Conservation (phyloP, 257 asterid genomes). For the Misopates orontium region DNA sequence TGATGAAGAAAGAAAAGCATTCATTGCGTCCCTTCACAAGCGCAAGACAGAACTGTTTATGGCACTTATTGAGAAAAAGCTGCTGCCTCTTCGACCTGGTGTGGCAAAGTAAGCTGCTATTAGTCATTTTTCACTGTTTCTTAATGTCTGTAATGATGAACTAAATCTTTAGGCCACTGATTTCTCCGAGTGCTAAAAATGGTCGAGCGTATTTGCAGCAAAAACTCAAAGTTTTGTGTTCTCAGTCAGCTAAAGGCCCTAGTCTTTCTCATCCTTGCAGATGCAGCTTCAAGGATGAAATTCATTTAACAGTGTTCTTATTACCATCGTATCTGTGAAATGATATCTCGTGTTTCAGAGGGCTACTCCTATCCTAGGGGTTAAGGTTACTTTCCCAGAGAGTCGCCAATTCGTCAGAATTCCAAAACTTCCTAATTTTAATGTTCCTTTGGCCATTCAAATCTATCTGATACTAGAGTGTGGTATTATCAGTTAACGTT, state of each 20-base stretch:
- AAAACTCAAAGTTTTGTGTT: neutral
- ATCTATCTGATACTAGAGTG: neutral
- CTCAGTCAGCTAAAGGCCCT: neutral
- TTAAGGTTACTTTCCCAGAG: neutral
- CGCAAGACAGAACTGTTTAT: conserved; percentile 84
- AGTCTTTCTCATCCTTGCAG: neutral
- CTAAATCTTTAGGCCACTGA: no score
- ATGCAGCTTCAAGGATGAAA: no score
- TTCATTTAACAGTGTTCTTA: neutral
- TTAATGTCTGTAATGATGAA: neutral
- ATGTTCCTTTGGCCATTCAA: neutral
- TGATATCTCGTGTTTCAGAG: neutral
- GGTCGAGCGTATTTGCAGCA: neutral
- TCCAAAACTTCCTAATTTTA: neutral
- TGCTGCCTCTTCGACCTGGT: conserved; percentile 96
- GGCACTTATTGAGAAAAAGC: conserved; percentile 86
- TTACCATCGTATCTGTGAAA: neutral
- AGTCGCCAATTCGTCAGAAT: no score
- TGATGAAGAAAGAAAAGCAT: conserved; percentile 75
- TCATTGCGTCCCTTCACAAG: conserved; percentile 88
- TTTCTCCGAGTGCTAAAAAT: no score
- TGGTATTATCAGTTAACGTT: neutral
- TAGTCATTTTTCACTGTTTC: neutral
- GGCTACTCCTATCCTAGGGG: neutral
- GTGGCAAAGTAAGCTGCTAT: conserved; percentile 69